Percentiles rank a stretch among this genome's conserved stretches.
Evolutionary conservation across 768 basidiomycete genomes (phyloP).

Genomic region (Boletus sp.): DNA sequence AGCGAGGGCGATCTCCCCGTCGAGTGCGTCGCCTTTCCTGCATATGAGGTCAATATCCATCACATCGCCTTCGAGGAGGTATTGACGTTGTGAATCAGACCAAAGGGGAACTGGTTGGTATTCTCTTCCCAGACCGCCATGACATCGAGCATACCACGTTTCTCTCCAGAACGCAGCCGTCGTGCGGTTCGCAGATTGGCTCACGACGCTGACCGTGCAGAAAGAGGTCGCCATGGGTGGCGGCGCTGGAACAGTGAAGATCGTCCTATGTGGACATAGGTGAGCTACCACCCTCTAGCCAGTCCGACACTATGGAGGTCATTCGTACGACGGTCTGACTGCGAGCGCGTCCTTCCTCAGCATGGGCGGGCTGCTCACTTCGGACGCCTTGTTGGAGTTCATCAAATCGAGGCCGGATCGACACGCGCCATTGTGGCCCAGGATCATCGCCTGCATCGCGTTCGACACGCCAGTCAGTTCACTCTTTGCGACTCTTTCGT

Average conservation of each 20-base stretch:
- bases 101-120: conserved; percentile 81
- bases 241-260: conserved; percentile 67
- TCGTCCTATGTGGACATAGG: conserved; percentile 92
- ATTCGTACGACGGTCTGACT: background rate
- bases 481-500: background rate
- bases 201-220: conserved; percentile 84
- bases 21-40: conserved; percentile 83
- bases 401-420: conserved; percentile 62
- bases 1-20: conserved; percentile 55
- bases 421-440: conserved; percentile 78
- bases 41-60: conserved; percentile 65
- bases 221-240: conserved; percentile 77
- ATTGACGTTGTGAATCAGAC: conserved; percentile 51
- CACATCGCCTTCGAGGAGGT: background rate
- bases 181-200: conserved; percentile 87
- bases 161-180: conserved; percentile 69
- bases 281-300: conserved; percentile 25
- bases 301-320: background rate
- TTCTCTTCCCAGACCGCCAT: background rate
- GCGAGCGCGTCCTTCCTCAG: conserved; percentile 38
- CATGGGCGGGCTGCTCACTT: conserved; percentile 90
- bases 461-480: conserved; percentile 85
- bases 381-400: conserved; percentile 79
- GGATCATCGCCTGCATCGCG: conserved; percentile 78
- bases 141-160: background rate